These are phyloP conservation scores for Celoporthe dispersa DNA, from an alignment of 2,329 filamentous ascomycete species.

Conservation along the genomic window DNA sequence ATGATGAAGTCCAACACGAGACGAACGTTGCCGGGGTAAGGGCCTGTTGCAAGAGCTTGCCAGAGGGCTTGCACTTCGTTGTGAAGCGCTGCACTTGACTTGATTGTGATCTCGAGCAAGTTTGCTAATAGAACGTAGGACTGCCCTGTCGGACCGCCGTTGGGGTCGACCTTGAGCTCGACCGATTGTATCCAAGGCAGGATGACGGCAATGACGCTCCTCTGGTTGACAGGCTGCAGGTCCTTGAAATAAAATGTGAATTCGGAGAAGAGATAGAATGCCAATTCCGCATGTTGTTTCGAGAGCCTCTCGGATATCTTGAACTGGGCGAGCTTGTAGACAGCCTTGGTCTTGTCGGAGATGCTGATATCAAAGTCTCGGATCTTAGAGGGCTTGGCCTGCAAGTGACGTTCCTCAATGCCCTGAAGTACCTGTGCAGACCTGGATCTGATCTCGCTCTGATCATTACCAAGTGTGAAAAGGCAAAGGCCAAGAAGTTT, in stretches of 20 bases:
- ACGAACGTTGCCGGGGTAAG: slow-evolving; percentile 91
- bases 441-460: slow-evolving; percentile 86
- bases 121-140: slow-evolving; percentile 97
- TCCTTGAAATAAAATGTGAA: slow-evolving; percentile 94
- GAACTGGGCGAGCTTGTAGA: slow-evolving; percentile 97
- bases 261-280: slow-evolving; percentile 94
- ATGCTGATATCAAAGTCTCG: slow-evolving; percentile 99
- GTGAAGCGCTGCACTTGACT: slow-evolving; percentile 83
- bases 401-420: slow-evolving; percentile 80
- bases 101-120: slow-evolving; percentile 93
- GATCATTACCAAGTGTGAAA: slow-evolving; percentile 90
- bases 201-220: slow-evolving; percentile 92
- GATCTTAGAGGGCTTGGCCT: slow-evolving; percentile 77
- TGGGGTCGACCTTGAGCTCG: slow-evolving; percentile 88
- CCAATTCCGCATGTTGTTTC: slow-evolving; percentile 84
- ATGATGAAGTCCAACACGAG: slow-evolving; percentile 97
- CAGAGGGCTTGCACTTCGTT: slow-evolving; percentile 97
- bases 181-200: slow-evolving; percentile 96
- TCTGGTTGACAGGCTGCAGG: slow-evolving; percentile 78
- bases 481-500: slow-evolving; percentile 85
- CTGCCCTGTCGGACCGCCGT: slow-evolving; percentile 84
- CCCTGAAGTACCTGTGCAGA: slow-evolving; percentile 80
- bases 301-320: slow-evolving; percentile 91
- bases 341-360: slow-evolving; percentile 95
- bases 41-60: slow-evolving; percentile 93